Conservation (phyloP, 164 flowering plant species). For the Magnolia changhungtana region DNA sequence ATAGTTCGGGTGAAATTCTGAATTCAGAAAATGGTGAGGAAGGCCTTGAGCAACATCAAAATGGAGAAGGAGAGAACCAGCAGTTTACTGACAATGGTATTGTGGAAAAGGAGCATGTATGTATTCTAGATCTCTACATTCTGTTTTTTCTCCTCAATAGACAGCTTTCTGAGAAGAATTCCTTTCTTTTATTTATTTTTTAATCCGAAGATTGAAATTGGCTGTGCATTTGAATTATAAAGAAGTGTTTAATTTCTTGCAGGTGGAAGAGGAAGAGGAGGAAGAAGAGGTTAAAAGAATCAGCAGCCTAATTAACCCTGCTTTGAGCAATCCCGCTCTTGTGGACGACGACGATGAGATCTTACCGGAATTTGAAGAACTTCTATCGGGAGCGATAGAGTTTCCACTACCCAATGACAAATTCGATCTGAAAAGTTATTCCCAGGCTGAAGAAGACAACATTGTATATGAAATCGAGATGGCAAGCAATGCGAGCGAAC, state of each 20-base stretch:
- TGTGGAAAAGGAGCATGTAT: conserved; percentile 46
- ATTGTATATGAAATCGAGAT: conserved; percentile 61
- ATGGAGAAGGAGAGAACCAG: conserved; percentile 34
- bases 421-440: conserved; percentile 25
- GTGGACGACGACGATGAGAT: conserved; percentile 50
- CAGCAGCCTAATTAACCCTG: conserved; percentile 54
- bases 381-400: conserved; percentile 73
- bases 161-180: background rate
- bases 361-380: conserved; percentile 75
- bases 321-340: conserved; percentile 28
- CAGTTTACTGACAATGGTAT: conserved; percentile 22
- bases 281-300: conserved; percentile 89
- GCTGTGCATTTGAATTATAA: background rate
- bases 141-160: background rate
- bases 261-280: conserved; percentile 70
- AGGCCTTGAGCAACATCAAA: conserved; percentile 16
- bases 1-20: conserved; percentile 8
- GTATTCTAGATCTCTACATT: conserved; percentile 13
- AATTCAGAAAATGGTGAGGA: conserved; percentile 52
- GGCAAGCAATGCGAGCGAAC: conserved; percentile 68
- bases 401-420: conserved; percentile 52
- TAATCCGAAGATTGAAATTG: background rate
- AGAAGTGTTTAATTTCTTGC: conserved; percentile 11
- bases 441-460: conserved; percentile 43
- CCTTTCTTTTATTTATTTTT: background rate